These are phyloP conservation scores for Stachybotrys chartarum DNA, from an alignment of 2,329 filamentous ascomycete species.

Conservation along the genomic window DNA sequence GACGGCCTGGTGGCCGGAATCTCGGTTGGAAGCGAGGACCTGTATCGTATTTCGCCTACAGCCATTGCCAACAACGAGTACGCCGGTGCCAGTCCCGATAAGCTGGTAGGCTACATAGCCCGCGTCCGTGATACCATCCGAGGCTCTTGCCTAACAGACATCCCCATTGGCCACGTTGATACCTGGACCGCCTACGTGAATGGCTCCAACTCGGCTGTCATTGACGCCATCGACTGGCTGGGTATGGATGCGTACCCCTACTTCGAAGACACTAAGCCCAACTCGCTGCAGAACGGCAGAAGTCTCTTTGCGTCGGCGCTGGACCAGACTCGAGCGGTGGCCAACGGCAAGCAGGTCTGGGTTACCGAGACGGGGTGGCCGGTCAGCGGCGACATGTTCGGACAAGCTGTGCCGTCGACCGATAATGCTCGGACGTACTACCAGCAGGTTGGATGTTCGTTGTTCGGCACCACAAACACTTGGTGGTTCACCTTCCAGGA, in stretches of 20 bases:
- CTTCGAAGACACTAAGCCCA: conserved; percentile 64
- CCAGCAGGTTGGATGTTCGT: conserved; percentile 67
- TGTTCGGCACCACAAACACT: conserved; percentile 57
- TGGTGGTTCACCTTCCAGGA: conserved; percentile 79
- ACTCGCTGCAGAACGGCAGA: conserved; percentile 57
- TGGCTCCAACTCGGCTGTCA: conserved; percentile 61
- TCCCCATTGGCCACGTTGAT: conserved; percentile 75
- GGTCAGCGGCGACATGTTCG: conserved; percentile 57
- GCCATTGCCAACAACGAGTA: conserved; percentile 58
- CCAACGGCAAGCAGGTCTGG: conserved; percentile 67
- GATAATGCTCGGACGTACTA: conserved; percentile 75
- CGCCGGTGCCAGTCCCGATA: conserved; percentile 54
- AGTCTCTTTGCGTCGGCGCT: conserved; percentile 63
- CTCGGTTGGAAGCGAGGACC: conserved; percentile 79
- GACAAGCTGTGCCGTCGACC: conserved; percentile 53
- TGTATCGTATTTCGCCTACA: conserved; percentile 71
- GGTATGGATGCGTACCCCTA: conserved; percentile 84
- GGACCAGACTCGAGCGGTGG: conserved; percentile 48
- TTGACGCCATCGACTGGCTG: conserved; percentile 66
- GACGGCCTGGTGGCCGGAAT: conserved; percentile 67
- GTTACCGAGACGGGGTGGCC: conserved; percentile 88
- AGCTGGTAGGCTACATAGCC: conserved; percentile 62
- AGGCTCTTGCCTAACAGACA: conserved; percentile 50
- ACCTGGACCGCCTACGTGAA: conserved; percentile 81
- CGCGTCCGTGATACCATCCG: conserved; percentile 57